phyloP scores from a whole-genome alignment of 495 filamentous ascomycete genomes.

The Aspergillus kassunensis region DNA sequence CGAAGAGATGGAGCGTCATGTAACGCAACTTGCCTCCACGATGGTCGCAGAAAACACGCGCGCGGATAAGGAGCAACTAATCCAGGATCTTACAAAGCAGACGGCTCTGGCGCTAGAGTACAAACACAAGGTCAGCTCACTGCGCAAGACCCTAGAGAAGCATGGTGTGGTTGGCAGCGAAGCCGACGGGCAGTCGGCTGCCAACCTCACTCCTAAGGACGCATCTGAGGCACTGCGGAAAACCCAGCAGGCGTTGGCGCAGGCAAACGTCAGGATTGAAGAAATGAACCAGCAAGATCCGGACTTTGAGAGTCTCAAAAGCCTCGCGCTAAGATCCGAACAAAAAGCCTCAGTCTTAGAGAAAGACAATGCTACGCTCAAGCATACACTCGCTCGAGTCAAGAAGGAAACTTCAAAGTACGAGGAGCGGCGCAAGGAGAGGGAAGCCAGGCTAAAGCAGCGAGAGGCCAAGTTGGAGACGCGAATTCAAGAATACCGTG shows the following conservation, averaged over 20 bases:
- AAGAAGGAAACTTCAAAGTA: conserved; percentile 53
- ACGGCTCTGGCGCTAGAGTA: conserved; percentile 65
- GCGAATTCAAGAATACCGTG: conserved; percentile 44
- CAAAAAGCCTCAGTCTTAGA: conserved; percentile 58
- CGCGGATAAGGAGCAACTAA: conserved; percentile 46
- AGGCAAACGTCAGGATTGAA: conserved; percentile 56
- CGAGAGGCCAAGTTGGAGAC: conserved; percentile 45
- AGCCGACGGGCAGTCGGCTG: conserved; percentile 40
- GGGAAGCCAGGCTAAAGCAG: conserved; percentile 47
- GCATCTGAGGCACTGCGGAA: conserved; percentile 40
- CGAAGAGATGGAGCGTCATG: conserved; percentile 48
- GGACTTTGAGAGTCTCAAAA: conserved; percentile 45
- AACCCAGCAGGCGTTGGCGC: conserved; percentile 47
- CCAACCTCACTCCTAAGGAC: conserved; percentile 38
- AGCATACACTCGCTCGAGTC: conserved; percentile 47
- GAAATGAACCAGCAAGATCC: conserved; percentile 53
- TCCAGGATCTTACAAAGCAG: conserved; percentile 60
- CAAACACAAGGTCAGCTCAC: conserved; percentile 60
- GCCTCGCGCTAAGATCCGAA: conserved; percentile 61
- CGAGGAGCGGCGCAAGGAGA: conserved; percentile 48
- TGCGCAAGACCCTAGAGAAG: conserved; percentile 52
- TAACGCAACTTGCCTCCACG: conserved; percentile 57
- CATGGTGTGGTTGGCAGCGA: conserved; percentile 41
- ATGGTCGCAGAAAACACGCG: conserved; percentile 45
- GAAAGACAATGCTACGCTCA: conserved; percentile 51